phyloP scores from a whole-genome alignment of 148 eudicot species.

The Arctostaphylos glauca region DNA sequence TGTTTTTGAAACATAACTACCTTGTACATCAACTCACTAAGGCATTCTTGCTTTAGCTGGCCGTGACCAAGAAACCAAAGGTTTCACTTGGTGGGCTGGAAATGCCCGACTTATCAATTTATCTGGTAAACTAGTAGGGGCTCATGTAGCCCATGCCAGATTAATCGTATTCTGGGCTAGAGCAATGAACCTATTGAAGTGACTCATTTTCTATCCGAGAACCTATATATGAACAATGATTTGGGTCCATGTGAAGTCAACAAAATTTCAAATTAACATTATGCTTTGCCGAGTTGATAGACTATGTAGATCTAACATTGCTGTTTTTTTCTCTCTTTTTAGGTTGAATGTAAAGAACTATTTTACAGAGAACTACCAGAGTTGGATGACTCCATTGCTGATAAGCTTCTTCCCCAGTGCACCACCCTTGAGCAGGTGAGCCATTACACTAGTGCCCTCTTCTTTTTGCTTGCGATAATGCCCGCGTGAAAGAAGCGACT shows the following conservation, averaged over 20 bases:
- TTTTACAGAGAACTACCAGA: slow-evolving; percentile 87
- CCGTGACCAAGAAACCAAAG: no score
- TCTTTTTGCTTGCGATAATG: no score
- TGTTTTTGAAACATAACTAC: not conserved
- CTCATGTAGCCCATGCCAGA: no score
- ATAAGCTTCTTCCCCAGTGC: slow-evolving; percentile 78
- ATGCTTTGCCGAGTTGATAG: not conserved
- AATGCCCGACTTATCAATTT: no score
- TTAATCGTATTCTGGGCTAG: no score
- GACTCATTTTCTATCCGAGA: no score
- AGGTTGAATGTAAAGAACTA: slow-evolving; percentile 95
- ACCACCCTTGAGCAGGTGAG: slow-evolving; percentile 71
- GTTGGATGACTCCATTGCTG: slow-evolving; percentile 75
- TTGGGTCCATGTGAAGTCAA: not conserved
- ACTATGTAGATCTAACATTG: not conserved
- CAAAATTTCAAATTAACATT: not conserved
- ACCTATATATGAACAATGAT: no score
- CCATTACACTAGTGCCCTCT: slow-evolving; percentile 9
- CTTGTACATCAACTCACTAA: not conserved
- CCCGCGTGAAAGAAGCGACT: no score
- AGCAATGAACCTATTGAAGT: no score
- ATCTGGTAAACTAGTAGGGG: no score
- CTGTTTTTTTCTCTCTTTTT: slow-evolving; percentile 6
- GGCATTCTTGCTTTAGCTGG: not conserved
- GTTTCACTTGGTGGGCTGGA: no score